Percentiles rank a stretch among this genome's conserved stretches.
Evolutionary conservation across 805 yeast species (phyloP).

Genomic region (Teunomyces gatunensis): DNA sequence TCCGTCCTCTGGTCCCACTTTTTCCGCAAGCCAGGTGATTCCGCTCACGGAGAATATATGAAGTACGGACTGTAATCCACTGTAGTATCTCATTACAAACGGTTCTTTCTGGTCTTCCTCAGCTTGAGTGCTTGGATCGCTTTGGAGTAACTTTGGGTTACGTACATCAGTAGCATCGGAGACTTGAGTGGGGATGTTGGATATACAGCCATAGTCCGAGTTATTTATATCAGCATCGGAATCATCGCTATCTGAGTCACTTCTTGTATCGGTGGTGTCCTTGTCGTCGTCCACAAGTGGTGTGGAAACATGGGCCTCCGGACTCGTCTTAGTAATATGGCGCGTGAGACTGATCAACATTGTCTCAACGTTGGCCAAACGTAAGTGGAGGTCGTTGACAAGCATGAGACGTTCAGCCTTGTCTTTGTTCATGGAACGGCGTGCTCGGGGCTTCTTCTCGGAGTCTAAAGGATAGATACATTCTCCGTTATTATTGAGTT

Average conservation of each 20-base stretch:
- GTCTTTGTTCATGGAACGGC: background rate
- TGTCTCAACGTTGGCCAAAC: conserved; percentile 14
- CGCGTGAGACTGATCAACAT: conserved; percentile 15
- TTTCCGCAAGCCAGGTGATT: background rate
- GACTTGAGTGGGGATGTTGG: background rate
- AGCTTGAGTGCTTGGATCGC: too few species aligned
- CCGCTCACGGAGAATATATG: background rate
- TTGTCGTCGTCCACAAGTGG: conserved; percentile 8
- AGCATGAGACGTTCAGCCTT: background rate
- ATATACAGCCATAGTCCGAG: background rate
- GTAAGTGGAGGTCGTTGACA: conserved; percentile 9
- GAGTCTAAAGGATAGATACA: conserved; percentile 19
- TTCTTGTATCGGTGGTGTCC: conserved; percentile 13
- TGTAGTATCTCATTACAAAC: background rate
- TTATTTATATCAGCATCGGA: background rate
- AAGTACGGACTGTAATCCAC: background rate
- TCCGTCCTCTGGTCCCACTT: background rate
- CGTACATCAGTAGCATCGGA: background rate
- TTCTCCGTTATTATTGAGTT: conserved; percentile 11
- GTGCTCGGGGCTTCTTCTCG: conserved; percentile 15
- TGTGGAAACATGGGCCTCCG: conserved; percentile 4
- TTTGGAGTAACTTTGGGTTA: background rate
- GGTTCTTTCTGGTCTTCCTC: background rate
- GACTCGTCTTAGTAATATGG: conserved; percentile 5
- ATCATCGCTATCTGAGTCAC: background rate